phyloP scores from a whole-genome alignment of 169 alveolate species.

The Plasmodium gallinaceum region DNA sequence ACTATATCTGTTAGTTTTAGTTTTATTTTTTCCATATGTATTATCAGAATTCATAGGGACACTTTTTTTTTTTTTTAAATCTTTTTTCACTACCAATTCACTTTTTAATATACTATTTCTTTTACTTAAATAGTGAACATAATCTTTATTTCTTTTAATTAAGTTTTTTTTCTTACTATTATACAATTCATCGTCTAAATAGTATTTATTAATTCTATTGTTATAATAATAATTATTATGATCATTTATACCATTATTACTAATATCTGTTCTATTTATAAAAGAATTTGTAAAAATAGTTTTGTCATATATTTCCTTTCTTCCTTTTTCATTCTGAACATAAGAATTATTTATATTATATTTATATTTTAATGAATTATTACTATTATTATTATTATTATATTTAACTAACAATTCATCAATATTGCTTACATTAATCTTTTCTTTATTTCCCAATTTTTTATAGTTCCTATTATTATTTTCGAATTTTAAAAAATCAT shows the following conservation, averaged over 20 bases:
- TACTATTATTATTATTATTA: not conserved
- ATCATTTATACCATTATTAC: not conserved
- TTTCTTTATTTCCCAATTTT: not conserved
- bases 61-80: slow-evolving; percentile 38
- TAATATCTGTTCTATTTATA: not conserved
- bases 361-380: not conserved
- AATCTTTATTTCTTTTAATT: slow-evolving; percentile 60
- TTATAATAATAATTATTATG: slow-evolving; percentile 11
- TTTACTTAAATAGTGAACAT: slow-evolving; percentile 57
- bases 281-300: not conserved
- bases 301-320: not conserved
- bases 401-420: slow-evolving; percentile 30
- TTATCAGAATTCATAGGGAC: not conserved
- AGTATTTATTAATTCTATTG: slow-evolving; percentile 9
- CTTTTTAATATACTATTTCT: slow-evolving; percentile 53
- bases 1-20: slow-evolving; percentile 10
- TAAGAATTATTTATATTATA: slow-evolving; percentile 9
- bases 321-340: slow-evolving; percentile 10
- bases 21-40: slow-evolving; percentile 2
- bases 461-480: not conserved
- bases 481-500: slow-evolving; percentile 18
- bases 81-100: slow-evolving; percentile 36
- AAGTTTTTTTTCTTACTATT: slow-evolving; percentile 51
- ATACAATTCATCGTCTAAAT: slow-evolving; percentile 1
- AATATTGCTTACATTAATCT: not conserved